Evolutionary conservation across 805 yeast genomes (phyloP), one percentile per base, ranked within the genome.

Genomic region (Kazachstania africana): DNA sequence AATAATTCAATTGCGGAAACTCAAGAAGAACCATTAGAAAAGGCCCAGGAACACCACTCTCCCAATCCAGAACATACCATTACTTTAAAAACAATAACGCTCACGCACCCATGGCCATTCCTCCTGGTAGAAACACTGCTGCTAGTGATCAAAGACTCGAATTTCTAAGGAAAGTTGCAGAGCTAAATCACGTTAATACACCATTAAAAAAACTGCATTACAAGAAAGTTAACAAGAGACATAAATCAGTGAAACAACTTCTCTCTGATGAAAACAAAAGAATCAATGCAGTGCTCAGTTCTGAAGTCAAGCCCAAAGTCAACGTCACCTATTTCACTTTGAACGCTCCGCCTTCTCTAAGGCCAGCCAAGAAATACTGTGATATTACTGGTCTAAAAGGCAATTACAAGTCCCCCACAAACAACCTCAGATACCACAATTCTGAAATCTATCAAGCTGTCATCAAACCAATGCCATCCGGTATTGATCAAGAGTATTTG

Each of bases 341-440:
- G 5, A 72, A 72, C 18, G 94, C 95, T 0, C 94, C 95, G 3
- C 97, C 97, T 1, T 78, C 91, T 3, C 57, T 85, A 41, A 69
- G 63, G 39, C 97, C 97, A 0, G 60, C 66, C 12, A 83, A 78
- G 58, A 78, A 75, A 40, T 87, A 84, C 57, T 88, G 98, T 55
- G 98, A 91, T 50, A 75, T 88, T 29, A 88, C 97, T 0, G 98
- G 98, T 0, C 61, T 88, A 14, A 76, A 72, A 29, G 88, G 85
- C 0, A 68, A 59, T 19, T 88, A 88, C 62, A 76, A 70, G 48
- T 67, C 78, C 16, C 91, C 91, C 0, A 66, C 76, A 16, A 79
- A 73, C 45, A 78, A 79, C 26, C 60, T 88, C 32, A 63, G 95
- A 34, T 88, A 75, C 53, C 75, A 81, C 55, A 78, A 88, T 51